Base-by-base conservation (phyloP, 139 green algal genomes). In the Spirogloea muscicola region DNA sequence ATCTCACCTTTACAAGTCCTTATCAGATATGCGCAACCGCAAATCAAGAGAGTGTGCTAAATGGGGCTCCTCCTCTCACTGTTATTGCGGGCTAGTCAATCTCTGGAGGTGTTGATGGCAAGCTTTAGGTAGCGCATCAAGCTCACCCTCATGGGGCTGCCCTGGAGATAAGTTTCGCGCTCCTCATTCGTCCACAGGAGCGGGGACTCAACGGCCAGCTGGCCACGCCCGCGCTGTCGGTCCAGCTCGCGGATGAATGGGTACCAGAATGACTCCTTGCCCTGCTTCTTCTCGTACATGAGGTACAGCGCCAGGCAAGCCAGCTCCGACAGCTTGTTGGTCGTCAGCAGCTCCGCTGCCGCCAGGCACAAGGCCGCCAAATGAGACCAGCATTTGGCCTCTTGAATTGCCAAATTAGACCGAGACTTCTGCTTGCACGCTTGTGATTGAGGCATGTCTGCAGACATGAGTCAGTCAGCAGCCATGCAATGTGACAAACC, bases 241-340 rank as follows among this genome's bases (percentile, higher is more conserved):
- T 96, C 92, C 34, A 96, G 79, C 81, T 96, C 91, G 72, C 90
- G 87, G 74, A 97, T 96, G 85, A 89, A 95, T 1, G 86, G 80
- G 49, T 89, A 82, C 89, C 91, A 96, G 68, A 89, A 90, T 3
- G 74, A 86, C 41, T 88, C 61, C 52, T 74, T 83, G 4, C 68
- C 86, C n/a, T 62, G 85, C 87, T 95, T 96, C 86, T 97, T 97
- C 85, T 97, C 93, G 68, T 96, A 93, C 84, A 93, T 93, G 31
- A 97, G 82, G 83, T 93, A 96, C 13, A 97, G 85, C 3, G 91
- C 87, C 37, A 97, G 83, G 61, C 84, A 90, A 0, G 92, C 87
- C 58, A 97, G 82, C 86, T 97, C 93, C 31, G 75, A 89, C 46
- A 97, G 89, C 84, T 96, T 96, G 74, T 90, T 87, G 13, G 90